These are phyloP conservation scores for Pelargonium fulgidum DNA, from an alignment of 441 rosid species.

Conservation along the genomic window DNA sequence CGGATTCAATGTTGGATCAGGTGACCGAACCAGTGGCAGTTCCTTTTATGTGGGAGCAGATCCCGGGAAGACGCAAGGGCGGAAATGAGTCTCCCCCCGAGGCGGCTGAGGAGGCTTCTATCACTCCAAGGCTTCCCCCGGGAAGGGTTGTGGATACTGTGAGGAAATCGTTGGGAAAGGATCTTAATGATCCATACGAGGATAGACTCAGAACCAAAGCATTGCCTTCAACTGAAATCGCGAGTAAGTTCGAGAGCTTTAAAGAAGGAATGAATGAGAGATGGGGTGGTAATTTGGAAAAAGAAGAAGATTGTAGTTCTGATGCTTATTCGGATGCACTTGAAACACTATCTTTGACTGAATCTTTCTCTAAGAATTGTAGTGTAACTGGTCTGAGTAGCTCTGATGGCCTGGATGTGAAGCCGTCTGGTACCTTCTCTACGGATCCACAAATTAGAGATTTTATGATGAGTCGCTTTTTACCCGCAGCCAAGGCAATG, in stretches of 20 bases:
- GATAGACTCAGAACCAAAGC: slow-evolving; percentile 15
- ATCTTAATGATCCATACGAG: slow-evolving; percentile 21
- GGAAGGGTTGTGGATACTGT: too few species aligned
- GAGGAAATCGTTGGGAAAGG: slow-evolving; percentile 26
- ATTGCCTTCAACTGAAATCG: slow-evolving; percentile 16
- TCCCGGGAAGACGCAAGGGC: slow-evolving; percentile 69
- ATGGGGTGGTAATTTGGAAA: slow-evolving; percentile 19
- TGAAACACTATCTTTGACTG: slow-evolving; percentile 39
- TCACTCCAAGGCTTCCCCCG: slow-evolving; percentile 36
- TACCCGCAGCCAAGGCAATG: slow-evolving; percentile 99
- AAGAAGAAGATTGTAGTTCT: slow-evolving; percentile 30
- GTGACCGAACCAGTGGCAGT: slow-evolving; percentile 77
- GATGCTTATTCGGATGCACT: slow-evolving; percentile 62
- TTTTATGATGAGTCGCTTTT: slow-evolving; percentile 88
- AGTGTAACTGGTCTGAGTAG: slow-evolving; percentile 59
- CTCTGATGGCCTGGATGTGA: slow-evolving; percentile 33
- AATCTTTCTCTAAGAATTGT: slow-evolving; percentile 54
- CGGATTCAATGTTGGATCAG: slow-evolving; percentile 56
- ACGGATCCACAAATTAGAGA: slow-evolving; percentile 52
- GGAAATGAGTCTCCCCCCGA: slow-evolving; percentile 26
- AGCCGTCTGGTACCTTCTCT: slow-evolving; percentile 45
- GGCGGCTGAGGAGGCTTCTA: slow-evolving; percentile 22
- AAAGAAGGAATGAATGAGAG: slow-evolving; percentile 24
- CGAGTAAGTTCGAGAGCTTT: slow-evolving; percentile 22
- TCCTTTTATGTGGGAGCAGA: slow-evolving; percentile 84